A percentile compares a stretch with the other conserved stretches of the same genome.
Evolutionary conservation across 2,329 filamentous ascomycete species (phyloP).

Genomic region (Nakataea oryzae): DNA sequence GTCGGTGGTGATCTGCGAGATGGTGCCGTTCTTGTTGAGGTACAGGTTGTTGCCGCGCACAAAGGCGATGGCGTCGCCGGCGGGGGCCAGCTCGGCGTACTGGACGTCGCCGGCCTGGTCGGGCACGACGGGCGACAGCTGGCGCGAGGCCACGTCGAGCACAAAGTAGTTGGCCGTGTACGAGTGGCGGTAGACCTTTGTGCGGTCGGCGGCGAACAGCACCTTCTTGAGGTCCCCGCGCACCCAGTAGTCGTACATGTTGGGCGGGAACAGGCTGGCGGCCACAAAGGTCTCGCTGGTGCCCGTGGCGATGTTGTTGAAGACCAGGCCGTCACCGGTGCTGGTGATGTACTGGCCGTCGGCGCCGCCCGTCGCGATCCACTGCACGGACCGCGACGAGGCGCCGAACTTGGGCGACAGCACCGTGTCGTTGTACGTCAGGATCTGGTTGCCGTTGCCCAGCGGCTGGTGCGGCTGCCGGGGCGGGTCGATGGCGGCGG

Average conservation of each 20-base stretch:
- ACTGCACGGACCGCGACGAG: slow-evolving; percentile 37
- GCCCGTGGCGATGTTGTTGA: slow-evolving; percentile 53
- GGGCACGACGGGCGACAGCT: slow-evolving; percentile 66
- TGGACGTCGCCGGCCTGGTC: slow-evolving; percentile 59
- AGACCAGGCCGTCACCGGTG: slow-evolving; percentile 73
- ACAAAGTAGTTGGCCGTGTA: slow-evolving; percentile 83
- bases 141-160: slow-evolving; percentile 76
- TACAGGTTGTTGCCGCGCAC: slow-evolving; percentile 86
- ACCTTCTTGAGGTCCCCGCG: slow-evolving; percentile 82
- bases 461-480: slow-evolving; percentile 43
- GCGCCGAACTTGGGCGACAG: slow-evolving; percentile 32
- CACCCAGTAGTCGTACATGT: slow-evolving; percentile 16
- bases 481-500: slow-evolving; percentile 33
- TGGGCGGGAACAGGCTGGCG: slow-evolving; percentile 63
- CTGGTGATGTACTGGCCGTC: slow-evolving; percentile 57
- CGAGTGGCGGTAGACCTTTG: slow-evolving; percentile 84
- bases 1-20: slow-evolving; percentile 71
- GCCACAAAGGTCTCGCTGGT: slow-evolving; percentile 72
- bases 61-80: slow-evolving; percentile 79
- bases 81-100: slow-evolving; percentile 81
- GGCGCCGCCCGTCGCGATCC: slow-evolving; percentile 41
- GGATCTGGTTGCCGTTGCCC: slow-evolving; percentile 42
- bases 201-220: slow-evolving; percentile 60
- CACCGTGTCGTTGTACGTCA: slow-evolving; percentile 52
- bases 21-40: slow-evolving; percentile 50